Base-by-base conservation (phyloP, 2,329 filamentous ascomycete species). In the Sporothrix pallida region DNA sequence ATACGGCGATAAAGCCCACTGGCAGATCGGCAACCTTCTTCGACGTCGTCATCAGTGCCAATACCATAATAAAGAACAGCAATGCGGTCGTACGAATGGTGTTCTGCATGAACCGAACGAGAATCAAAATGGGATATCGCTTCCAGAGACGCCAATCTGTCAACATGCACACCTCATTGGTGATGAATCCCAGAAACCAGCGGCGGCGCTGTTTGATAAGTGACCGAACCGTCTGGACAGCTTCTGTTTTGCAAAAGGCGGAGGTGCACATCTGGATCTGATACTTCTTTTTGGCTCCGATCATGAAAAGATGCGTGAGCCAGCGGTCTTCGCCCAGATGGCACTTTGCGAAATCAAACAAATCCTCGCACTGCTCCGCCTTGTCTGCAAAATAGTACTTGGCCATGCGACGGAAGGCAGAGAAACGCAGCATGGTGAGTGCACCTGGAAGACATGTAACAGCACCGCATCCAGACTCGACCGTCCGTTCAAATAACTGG, bases 351-450 rank as follows among this genome's bases (percentile, higher is more conserved):
- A 95, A 98, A 81, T 99, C 95, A 80, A 99, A 99, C 13, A 98
- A 86, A 81, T 98, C 95, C 75, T 97, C 93, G 79, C 94, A 97
- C 80, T 97, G 93, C 81, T 97, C 95, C 4, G 94, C 94, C 81
- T 97, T 97, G 83, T 98, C 95, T 54, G 95, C 94, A 81, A 99
- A 99, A 83, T 99, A 98, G 83, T 97, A 97, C 80, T 97, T 97
- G 79, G 95, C 94, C 94, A 99, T 98, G 79, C 93, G 92, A 74
- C 95, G 89, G 83, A 99, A 98, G 5, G 96, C 96, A 1, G 95
- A 98, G 83, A 98, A 97, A 71, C 96, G 93, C 72, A 99, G 85
- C 85, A 98, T 97, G 0, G 95, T 98, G 77, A 98, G 84, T n/a
- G 95, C 95, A 42, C 96, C 95, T 0, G 96, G 96, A 67, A 99